Evolutionary conservation across 2,329 filamentous ascomycete species (phyloP).

Genomic region (Curvularia lunata): DNA sequence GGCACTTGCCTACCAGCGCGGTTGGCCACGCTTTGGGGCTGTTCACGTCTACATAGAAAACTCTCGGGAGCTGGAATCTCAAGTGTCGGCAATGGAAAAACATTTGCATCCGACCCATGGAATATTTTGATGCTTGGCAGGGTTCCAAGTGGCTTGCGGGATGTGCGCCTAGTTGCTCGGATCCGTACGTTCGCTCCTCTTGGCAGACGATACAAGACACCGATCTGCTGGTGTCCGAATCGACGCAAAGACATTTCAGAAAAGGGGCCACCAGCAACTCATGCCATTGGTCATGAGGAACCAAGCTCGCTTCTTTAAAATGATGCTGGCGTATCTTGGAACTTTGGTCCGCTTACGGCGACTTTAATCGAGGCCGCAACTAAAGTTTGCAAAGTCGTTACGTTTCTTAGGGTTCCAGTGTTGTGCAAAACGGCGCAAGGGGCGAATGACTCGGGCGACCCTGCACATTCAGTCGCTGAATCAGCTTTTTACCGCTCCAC

Average conservation of each 20-base stretch:
- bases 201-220: conserved; percentile 14
- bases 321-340: conserved; percentile 12
- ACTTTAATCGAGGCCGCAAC: not conserved
- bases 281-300: conserved; percentile 12
- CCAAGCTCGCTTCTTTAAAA: conserved; percentile 4
- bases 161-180: not conserved
- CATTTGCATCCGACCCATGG: not conserved
- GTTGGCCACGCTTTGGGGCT: not conserved
- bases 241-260: conserved; percentile 13
- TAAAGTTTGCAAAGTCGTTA: not conserved
- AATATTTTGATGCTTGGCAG: not conserved
- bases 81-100: not conserved
- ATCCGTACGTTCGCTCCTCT: not conserved
- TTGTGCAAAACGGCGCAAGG: not conserved
- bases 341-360: not conserved
- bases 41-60: not conserved
- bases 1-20: not conserved
- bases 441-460: not conserved
- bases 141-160: not conserved
- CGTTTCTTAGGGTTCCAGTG: not conserved
- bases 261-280: conserved; percentile 14
- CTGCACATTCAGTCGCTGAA: not conserved
- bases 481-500: not conserved
- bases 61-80: not conserved
- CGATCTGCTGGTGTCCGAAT: conserved; percentile 11